phyloP scores from a whole-genome alignment of 2,329 filamentous ascomycete species.

The Aspergillus tanneri region DNA sequence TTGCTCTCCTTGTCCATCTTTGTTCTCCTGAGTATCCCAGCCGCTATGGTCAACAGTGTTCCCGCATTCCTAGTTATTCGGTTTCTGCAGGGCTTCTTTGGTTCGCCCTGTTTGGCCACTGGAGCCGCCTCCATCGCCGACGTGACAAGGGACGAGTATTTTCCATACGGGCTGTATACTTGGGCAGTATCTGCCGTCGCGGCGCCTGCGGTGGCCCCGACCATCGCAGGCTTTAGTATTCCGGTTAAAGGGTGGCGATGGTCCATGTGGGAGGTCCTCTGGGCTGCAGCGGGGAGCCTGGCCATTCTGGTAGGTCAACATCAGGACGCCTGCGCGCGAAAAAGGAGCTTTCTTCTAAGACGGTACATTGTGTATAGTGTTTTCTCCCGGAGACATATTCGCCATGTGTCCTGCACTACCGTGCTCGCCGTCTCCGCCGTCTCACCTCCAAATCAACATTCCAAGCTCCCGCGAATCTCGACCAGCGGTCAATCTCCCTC shows the following conservation, averaged over 20 bases:
- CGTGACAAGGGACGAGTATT: slow-evolving; percentile 53
- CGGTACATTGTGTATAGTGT: not conserved
- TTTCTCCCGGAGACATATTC: not conserved
- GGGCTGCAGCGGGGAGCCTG: slow-evolving; percentile 49
- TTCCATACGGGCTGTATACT: slow-evolving; percentile 54
- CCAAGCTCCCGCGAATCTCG: slow-evolving; percentile 61
- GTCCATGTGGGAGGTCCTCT: slow-evolving; percentile 22
- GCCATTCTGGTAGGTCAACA: slow-evolving; percentile 56
- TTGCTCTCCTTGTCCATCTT: slow-evolving; percentile 66
- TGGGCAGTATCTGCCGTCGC: slow-evolving; percentile 26
- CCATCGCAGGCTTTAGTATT: slow-evolving; percentile 62
- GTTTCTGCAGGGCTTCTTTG: slow-evolving; percentile 66
- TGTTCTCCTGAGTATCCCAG: slow-evolving; percentile 64
- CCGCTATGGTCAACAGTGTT: slow-evolving; percentile 61
- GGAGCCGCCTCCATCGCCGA: slow-evolving; percentile 48
- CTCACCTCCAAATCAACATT: slow-evolving; percentile 46
- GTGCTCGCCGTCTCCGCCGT: slow-evolving; percentile 60
- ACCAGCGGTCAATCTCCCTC: slow-evolving; percentile 40
- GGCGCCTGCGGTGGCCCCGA: slow-evolving; percentile 59
- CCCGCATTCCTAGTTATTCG: slow-evolving; percentile 62
- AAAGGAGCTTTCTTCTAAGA: not conserved
- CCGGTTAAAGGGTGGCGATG: slow-evolving; percentile 34
- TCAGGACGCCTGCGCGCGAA: slow-evolving; percentile 58
- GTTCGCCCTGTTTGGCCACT: slow-evolving; percentile 62
- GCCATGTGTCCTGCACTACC: slow-evolving; percentile 60